Conservation (phyloP, 805 yeast species). For the Candida cerambycidarum region DNA sequence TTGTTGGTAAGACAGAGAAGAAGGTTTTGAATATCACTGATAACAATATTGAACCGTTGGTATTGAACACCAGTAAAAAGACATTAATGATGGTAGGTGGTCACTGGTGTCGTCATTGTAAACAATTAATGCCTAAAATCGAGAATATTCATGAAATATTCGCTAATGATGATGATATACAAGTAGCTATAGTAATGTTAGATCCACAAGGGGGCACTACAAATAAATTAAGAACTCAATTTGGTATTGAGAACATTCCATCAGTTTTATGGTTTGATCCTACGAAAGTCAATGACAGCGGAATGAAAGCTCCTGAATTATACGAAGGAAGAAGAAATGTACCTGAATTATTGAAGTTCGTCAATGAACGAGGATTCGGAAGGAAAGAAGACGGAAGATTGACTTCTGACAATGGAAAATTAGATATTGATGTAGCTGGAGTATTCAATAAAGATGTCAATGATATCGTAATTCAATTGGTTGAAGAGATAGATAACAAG, state of each 20-base stretch:
- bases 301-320: slow-evolving; percentile 22
- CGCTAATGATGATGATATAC: slow-evolving; percentile 30
- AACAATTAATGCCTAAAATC: slow-evolving; percentile 51
- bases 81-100: slow-evolving; percentile 57
- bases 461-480: slow-evolving; percentile 7
- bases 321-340: slow-evolving; percentile 26
- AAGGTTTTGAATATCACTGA: slow-evolving; percentile 27
- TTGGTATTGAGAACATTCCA: slow-evolving; percentile 50
- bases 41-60: slow-evolving; percentile 41
- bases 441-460: slow-evolving; percentile 15
- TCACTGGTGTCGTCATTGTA: slow-evolving; percentile 61
- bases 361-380: slow-evolving; percentile 29
- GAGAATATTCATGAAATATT: slow-evolving; percentile 45
- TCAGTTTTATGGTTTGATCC: slow-evolving; percentile 51
- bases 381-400: slow-evolving; percentile 35
- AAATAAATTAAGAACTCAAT: slow-evolving; percentile 39
- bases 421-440: slow-evolving; percentile 8
- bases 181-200: slow-evolving; percentile 13
- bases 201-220: slow-evolving; percentile 48
- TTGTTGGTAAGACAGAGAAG: slow-evolving; percentile 1
- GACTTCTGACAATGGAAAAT: slow-evolving; percentile 30
- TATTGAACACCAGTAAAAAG: slow-evolving; percentile 30
- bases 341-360: slow-evolving; percentile 20
- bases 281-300: slow-evolving; percentile 15
- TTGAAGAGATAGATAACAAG: slow-evolving; percentile 5